Evolutionary conservation across 768 basidiomycete species (phyloP), one percentile per base, ranked within the genome.

Genomic region (Steccherinum ochraceum): DNA sequence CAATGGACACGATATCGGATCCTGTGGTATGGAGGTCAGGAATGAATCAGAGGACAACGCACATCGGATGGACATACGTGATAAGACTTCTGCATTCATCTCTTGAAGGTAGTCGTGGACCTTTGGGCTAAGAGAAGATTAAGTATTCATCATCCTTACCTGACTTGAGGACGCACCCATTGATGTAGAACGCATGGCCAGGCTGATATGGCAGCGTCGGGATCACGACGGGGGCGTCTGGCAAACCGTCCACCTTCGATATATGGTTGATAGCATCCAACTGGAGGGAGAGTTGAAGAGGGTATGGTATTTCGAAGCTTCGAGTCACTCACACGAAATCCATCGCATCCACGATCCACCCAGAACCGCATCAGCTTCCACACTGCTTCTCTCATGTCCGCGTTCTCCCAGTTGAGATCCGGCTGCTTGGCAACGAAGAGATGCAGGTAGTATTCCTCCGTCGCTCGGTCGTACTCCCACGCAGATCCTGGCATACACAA

Each of bases 321-420:
- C 25, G 5, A n/a, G n/a, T n/a, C n/a, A 67, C 80, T 51, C 57
- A 88, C 81, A 19, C 85, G 70, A 64, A 89, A 90, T 1, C 86
- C 88, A 53, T 88, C 85, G 54, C 82, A 81, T 1, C 88, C 86
- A 45, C 80, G 70, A 48, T 80, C 74, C n/a, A 87, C 70, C 86
- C 86, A 89, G 60, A 85, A 89, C 41, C 67, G 65, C 84, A 89
- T 84, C 44, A 81, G 60, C 26, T 83, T 79, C 66, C 73, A 83
- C 1, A 86, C 72, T 5, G 81, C 77, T 50, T 74, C 69, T 5
- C 81, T 70, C 16, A 61, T 56, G 5, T 74, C 73, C 0, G 76
- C 72, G 56, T 86, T 84, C 46, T 86, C 83, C 85, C 84, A 89
- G 61, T 90, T 88, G 12, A 89, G 64, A 60, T 89, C 88, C 0